These are phyloP conservation scores for Ophiostoma himal-ulmi DNA, from an alignment of 2,329 filamentous ascomycete species.

Conservation along the genomic window DNA sequence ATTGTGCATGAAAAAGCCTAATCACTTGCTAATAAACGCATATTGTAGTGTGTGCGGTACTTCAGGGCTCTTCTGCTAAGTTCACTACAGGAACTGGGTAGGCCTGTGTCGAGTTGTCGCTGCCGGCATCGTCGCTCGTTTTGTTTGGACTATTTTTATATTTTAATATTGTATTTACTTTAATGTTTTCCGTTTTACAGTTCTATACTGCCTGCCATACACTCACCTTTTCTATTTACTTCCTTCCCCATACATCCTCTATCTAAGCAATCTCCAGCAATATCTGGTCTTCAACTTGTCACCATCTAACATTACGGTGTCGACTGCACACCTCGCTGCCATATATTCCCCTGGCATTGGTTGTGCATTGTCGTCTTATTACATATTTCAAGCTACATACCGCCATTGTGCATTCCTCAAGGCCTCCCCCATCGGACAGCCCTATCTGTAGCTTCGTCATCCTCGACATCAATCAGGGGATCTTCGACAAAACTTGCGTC, in stretches of 20 bases:
- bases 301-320: background rate
- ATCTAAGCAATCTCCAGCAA: background rate
- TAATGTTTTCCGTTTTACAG: background rate
- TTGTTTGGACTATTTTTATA: constrained; percentile 12
- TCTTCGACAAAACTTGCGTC: background rate
- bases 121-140: constrained; percentile 1
- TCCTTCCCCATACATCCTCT: constrained; percentile 5
- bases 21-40: too few species aligned
- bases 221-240: background rate
- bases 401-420: constrained; percentile 1
- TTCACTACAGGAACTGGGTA: background rate
- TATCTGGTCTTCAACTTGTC: background rate
- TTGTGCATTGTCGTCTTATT: background rate
- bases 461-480: background rate
- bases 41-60: background rate
- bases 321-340: background rate
- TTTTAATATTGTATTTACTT: constrained; percentile 10
- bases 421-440: constrained; percentile 4
- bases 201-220: background rate
- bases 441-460: background rate
- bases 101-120: background rate
- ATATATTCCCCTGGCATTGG: background rate
- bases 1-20: constrained; percentile 14
- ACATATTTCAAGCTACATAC: background rate
- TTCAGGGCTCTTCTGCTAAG: background rate